A percentile compares a stretch with the other conserved stretches of the same genome.
phyloP scores from a whole-genome alignment of 768 basidiomycete genomes.

The Agrocybe pediades region DNA sequence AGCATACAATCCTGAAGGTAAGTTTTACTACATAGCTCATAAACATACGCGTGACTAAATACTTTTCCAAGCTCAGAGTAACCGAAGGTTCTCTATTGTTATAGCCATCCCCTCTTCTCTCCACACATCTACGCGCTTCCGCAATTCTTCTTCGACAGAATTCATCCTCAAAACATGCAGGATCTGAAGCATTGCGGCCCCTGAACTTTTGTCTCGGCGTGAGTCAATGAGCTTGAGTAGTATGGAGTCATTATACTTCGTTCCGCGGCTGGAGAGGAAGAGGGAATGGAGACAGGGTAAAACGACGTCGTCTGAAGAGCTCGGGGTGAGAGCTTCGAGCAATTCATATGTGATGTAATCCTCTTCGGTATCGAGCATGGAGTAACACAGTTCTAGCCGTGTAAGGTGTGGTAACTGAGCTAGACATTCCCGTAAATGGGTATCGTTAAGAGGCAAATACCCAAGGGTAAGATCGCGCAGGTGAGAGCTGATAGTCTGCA shows the following conservation, averaged over 20 bases:
- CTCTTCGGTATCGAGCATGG: slow-evolving; percentile 28
- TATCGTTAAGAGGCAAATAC: slow-evolving; percentile 40
- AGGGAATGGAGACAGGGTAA: not conserved
- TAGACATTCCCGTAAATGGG: slow-evolving; percentile 33
- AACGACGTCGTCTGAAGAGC: not conserved
- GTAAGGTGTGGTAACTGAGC: slow-evolving; percentile 27
- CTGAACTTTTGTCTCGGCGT: slow-evolving; percentile 21
- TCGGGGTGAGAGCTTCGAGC: slow-evolving; percentile 17
- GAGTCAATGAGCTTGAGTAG: slow-evolving; percentile 35
- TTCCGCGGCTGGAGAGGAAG: slow-evolving; percentile 27
- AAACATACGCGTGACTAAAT: too few relatives aligned
- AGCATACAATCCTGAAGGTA: too few relatives aligned
- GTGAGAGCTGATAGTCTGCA: slow-evolving; percentile 25
- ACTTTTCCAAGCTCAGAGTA: too few relatives aligned
- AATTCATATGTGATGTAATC: slow-evolving; percentile 41
- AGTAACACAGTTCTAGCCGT: slow-evolving; percentile 35
- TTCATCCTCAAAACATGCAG: slow-evolving; percentile 33
- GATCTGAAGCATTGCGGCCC: slow-evolving; percentile 17
- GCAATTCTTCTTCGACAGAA: slow-evolving; percentile 21
- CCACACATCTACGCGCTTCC: slow-evolving; percentile 21
- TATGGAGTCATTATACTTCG: slow-evolving; percentile 23
- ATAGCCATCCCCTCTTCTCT: slow-evolving; percentile 29
- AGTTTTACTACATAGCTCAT: too few relatives aligned
- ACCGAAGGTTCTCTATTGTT: slow-evolving; percentile 22
- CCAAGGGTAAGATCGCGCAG: slow-evolving; percentile 33